These are phyloP conservation scores for Plasmodium malariae DNA, from an alignment of 169 alveolate genomes.

Conservation along the genomic window DNA sequence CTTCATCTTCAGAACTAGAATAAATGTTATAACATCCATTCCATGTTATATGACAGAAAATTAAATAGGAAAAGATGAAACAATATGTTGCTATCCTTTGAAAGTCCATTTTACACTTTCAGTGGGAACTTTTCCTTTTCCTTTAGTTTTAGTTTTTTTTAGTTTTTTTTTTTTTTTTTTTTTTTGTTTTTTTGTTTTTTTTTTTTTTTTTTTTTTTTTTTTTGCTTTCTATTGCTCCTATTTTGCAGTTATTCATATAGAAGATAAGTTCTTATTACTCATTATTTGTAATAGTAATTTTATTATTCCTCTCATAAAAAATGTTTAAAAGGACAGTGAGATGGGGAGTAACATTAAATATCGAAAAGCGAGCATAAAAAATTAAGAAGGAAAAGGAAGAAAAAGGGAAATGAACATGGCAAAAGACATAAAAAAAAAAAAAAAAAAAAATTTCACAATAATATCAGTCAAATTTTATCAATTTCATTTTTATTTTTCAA, in stretches of 20 bases:
- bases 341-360: not conserved
- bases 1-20: slow-evolving; percentile 71
- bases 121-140: not conserved
- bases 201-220: not conserved
- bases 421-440: not conserved
- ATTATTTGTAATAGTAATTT: not conserved
- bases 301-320: not conserved
- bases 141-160: not conserved
- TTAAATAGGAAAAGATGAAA: slow-evolving; percentile 48
- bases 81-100: slow-evolving; percentile 38
- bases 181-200: not conserved
- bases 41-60: slow-evolving; percentile 70
- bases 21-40: slow-evolving; percentile 73
- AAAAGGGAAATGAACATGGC: not conserved
- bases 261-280: slow-evolving; percentile 8
- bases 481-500: not conserved
- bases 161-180: not conserved
- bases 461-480: not conserved
- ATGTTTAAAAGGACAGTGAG: not conserved
- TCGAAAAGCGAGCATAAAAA: no score
- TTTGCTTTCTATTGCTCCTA: not conserved
- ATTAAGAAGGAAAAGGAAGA: not conserved
- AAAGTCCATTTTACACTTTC: slow-evolving; percentile 47
- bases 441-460: not conserved
- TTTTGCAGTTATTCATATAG: slow-evolving; percentile 12